These are phyloP conservation scores for Piper longum DNA, from an alignment of 164 flowering plant genomes.

Conservation along the genomic window DNA sequence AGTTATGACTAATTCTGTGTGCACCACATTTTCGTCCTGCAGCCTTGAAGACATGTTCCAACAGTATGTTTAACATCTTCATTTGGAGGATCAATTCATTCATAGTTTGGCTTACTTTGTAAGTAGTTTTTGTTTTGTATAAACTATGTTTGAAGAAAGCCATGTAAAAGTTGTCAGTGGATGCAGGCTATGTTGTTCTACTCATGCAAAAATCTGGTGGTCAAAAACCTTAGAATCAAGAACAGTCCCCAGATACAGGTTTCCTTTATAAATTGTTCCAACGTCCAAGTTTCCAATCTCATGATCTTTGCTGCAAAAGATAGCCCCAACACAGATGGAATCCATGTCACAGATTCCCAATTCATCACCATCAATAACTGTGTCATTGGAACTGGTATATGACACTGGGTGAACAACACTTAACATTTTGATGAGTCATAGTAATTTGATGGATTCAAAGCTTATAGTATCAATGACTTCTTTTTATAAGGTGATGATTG, in stretches of 20 bases:
- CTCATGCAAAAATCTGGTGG: conserved; percentile 2
- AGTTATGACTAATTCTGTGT: not conserved
- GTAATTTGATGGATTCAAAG: not conserved
- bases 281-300: conserved; percentile 32
- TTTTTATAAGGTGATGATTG: conserved; percentile 17
- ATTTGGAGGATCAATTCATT: not conserved
- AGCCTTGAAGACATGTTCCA: conserved; percentile 80
- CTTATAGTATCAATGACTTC: not conserved
- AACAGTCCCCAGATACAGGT: conserved; percentile 2
- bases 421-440: not conserved
- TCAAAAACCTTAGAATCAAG: not conserved
- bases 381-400: not conserved
- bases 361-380: not conserved
- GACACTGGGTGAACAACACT: not conserved
- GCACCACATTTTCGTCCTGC: conserved; percentile 10
- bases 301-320: conserved; percentile 30
- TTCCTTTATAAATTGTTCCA: not conserved
- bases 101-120: not conserved
- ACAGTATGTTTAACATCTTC: conserved; percentile 37
- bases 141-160: not conserved
- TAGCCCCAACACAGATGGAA: conserved; percentile 89
- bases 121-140: not conserved
- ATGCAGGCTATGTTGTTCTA: conserved; percentile 2
- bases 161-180: too few species aligned
- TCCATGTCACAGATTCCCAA: conserved; percentile 8